Conservation (phyloP, 2,329 filamentous ascomycete species). For the Hymenoscyphus salicellus region DNA sequence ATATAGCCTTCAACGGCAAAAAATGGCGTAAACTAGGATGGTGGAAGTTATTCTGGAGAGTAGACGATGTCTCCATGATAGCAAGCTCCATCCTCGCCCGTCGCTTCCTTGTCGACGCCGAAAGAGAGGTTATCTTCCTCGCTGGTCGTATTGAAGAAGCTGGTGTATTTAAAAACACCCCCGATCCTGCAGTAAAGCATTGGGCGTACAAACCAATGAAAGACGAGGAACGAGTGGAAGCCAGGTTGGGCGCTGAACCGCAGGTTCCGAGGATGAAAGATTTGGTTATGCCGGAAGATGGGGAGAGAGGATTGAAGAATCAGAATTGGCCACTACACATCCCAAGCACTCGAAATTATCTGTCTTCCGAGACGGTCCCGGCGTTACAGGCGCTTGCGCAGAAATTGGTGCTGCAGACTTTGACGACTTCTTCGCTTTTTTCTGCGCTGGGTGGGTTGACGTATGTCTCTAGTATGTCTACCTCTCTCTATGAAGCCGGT, state of each 20-base stretch:
- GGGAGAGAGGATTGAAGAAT: conserved; percentile 15
- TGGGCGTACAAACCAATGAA: conserved; percentile 30
- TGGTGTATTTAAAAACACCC: conserved; percentile 41
- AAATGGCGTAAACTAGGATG: conserved; percentile 80
- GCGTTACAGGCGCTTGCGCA: conserved; percentile 71
- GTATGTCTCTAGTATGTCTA: conserved; percentile 54
- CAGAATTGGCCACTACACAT: conserved; percentile 71
- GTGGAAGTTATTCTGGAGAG: conserved; percentile 95
- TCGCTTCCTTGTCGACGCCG: conserved; percentile 73
- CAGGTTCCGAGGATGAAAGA: conserved; percentile 22
- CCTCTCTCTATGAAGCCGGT: conserved; percentile 58
- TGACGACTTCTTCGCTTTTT: conserved; percentile 64
- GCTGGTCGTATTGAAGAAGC: conserved; percentile 71
- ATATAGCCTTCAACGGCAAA: conserved; percentile 70
- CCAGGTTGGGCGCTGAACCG: conserved; percentile 6
- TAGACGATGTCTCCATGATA: conserved; percentile 86
- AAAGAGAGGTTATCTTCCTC: conserved; percentile 79
- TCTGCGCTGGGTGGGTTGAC: conserved; percentile 52
- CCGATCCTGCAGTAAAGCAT: conserved; percentile 13
- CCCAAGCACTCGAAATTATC: conserved; percentile 62
- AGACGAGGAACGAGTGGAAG: conserved; percentile 10
- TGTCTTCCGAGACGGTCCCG: conserved; percentile 65
- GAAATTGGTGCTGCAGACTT: conserved; percentile 69
- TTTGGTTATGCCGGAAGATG: conserved; percentile 24
- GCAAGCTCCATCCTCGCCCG: conserved; percentile 73